Conservation (phyloP, 345 rosid species). For the Isatis tinctoria region DNA sequence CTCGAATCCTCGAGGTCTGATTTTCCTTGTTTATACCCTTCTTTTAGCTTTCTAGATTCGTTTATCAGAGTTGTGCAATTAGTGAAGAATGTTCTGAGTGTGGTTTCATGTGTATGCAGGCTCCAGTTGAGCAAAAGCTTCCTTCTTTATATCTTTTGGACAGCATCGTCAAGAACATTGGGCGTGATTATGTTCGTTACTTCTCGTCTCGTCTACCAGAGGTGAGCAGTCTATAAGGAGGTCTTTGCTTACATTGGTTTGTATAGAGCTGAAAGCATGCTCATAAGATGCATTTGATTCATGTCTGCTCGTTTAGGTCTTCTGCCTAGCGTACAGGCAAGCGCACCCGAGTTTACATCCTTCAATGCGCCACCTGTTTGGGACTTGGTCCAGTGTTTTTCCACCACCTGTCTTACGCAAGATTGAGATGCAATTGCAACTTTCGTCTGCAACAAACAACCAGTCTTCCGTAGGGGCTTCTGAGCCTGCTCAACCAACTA, state of each 20-base stretch:
- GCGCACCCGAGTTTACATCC: slow-evolving; percentile 60
- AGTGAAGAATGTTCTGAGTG: background rate
- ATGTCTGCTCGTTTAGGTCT: slow-evolving; percentile 51
- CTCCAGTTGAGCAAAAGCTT: slow-evolving; percentile 80
- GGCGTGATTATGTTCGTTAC: slow-evolving; percentile 64
- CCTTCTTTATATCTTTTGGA: slow-evolving; percentile 95
- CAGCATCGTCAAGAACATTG: slow-evolving; percentile 94
- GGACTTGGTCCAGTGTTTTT: slow-evolving; percentile 91
- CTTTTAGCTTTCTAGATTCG: background rate
- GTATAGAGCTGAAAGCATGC: slow-evolving; percentile 3
- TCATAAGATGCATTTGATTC: background rate
- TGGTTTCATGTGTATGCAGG: slow-evolving; percentile 45
- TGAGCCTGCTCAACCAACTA: slow-evolving; percentile 70
- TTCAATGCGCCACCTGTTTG: slow-evolving; percentile 92
- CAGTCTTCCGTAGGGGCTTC: slow-evolving; percentile 61
- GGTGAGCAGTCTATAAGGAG: slow-evolving; percentile 49
- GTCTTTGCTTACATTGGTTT: background rate
- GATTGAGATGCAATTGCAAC: slow-evolving; percentile 69
- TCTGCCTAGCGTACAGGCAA: slow-evolving; percentile 75
- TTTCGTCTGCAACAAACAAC: slow-evolving; percentile 46
- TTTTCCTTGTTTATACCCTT: background rate
- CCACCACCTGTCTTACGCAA: slow-evolving; percentile 61
- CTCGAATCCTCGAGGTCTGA: slow-evolving; percentile 83
- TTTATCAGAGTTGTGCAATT: background rate
- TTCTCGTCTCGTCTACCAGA: slow-evolving; percentile 87